phyloP scores from a whole-genome alignment of 169 alveolate genomes.

The Pseudocohnilembus persalinus region DNA sequence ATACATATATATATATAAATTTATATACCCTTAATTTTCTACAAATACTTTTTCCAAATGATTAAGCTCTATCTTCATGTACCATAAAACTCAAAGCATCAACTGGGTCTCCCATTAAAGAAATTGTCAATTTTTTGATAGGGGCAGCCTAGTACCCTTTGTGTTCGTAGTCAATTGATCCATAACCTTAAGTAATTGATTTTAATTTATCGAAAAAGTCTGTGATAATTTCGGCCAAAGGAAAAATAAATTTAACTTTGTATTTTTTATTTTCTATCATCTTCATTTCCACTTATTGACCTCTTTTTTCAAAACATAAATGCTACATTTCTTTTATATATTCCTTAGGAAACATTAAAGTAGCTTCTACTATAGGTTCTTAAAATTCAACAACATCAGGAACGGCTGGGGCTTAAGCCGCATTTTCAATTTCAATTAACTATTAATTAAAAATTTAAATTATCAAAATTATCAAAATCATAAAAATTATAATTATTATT shows the following conservation, averaged over 20 bases:
- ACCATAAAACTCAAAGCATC: constrained; percentile 87
- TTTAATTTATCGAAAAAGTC: constrained; percentile 91
- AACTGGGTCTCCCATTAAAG: constrained; percentile 86
- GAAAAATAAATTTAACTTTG: constrained; percentile 77
- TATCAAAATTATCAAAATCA: not conserved
- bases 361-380: constrained; percentile 60
- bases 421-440: constrained; percentile 44
- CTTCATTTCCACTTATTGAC: constrained; percentile 50
- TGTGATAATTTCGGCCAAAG: constrained; percentile 90
- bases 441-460: not conserved
- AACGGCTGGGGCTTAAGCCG: constrained; percentile 48
- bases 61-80: constrained; percentile 74
- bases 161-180: constrained; percentile 87
- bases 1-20: not conserved
- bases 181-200: constrained; percentile 88
- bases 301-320: constrained; percentile 62
- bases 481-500: not conserved
- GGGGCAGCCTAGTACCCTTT: constrained; percentile 74
- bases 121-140: constrained; percentile 75
- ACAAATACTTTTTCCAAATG: constrained; percentile 68
- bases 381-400: constrained; percentile 43
- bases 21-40: constrained; percentile 58
- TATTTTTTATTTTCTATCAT: constrained; percentile 48
- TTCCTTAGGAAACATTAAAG: constrained; percentile 60
- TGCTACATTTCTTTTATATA: constrained; percentile 45